Conservation (phyloP, 2,329 filamentous ascomycete species). For the Aspergillus ibericus region DNA sequence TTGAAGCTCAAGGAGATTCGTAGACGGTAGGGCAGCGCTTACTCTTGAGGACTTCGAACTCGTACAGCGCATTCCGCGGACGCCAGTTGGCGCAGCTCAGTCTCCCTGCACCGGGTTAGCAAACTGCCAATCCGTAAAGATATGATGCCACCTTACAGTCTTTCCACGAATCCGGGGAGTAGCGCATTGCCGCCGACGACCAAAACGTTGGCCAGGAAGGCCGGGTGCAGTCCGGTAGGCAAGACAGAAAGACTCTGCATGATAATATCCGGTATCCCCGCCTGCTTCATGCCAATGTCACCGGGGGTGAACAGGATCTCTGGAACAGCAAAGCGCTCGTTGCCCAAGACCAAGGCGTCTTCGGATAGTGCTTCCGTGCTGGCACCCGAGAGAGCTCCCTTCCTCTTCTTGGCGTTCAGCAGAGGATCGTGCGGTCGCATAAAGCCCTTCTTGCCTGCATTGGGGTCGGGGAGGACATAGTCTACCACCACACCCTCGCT, state of each 20-base stretch:
- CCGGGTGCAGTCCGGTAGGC: constrained; percentile 80
- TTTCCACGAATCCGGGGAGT: constrained; percentile 76
- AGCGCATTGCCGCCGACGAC: constrained; percentile 84
- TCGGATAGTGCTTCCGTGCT: constrained; percentile 58
- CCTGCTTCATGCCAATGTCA: constrained; percentile 81
- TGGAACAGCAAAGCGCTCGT: constrained; percentile 87
- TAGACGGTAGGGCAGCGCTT: constrained; percentile 25
- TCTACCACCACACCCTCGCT: constrained; percentile 68
- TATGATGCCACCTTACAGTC: constrained; percentile 55
- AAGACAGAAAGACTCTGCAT: constrained; percentile 73
- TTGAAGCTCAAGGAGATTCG: background rate
- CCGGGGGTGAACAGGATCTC: constrained; percentile 85
- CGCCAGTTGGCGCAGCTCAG: constrained; percentile 69
- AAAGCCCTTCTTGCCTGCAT: constrained; percentile 63
- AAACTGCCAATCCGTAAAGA: background rate
- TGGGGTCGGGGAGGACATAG: constrained; percentile 85
- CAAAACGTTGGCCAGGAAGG: constrained; percentile 80
- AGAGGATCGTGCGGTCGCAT: constrained; percentile 75
- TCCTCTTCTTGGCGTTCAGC: constrained; percentile 55
- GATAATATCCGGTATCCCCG: constrained; percentile 79
- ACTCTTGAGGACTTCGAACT: constrained; percentile 67
- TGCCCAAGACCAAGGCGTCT: constrained; percentile 81
- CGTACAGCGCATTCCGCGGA: constrained; percentile 77
- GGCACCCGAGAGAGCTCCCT: constrained; percentile 49
- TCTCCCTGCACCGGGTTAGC: constrained; percentile 46